Evolutionary conservation across 1,284 basidiomycete species (phyloP), one percentile per base, ranked within the genome.

Genomic region (Cryptococcus hybrid): DNA sequence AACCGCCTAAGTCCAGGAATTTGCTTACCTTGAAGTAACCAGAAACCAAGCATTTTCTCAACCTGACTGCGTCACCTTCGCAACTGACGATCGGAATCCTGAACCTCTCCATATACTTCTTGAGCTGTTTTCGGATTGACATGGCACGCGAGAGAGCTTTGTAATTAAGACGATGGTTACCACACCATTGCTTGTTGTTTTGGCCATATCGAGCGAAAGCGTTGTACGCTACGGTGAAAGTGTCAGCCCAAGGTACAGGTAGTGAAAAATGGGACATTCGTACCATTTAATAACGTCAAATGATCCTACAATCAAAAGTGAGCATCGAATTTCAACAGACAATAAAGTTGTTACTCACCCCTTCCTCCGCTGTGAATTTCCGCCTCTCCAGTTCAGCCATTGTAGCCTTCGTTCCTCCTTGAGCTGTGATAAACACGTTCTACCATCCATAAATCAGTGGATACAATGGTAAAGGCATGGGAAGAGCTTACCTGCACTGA

Each of bases 331-430:
- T 70, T 59, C n/a, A 90, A 90, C 24, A 24, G 24, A 24, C 3
- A n/a, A n/a, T 24, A 24, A 24, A 24, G 24, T 24, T 24, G 24
- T 24, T 24, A 3, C 24, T 24, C 24, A 24, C 24, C 64, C 96
- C 96, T 84, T 99, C 94, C 76, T 96, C 91, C 0, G 93, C 92
- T 0, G 92, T 95, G 68, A 99, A 99, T 70, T 96, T 95, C 54
- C 95, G 82, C 51, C 91, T 82, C 74, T 95, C 91, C 7, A 99
- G 79, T 75, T 96, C 92, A 7, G 89, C 91, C 53, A 92, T 74
- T 0, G 90, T 89, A 6, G 88, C 90, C 12, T 85, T 83, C n/a
- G 85, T 84, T 6, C 91, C 92, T 7, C 77, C 77, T 13, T 92
- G 89, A 5, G 88, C 87, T 53, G 90, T 88, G 39, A 93, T 76